Conservation (phyloP, 1,139 yeast species). For the Sugiyamaella neomexicana region DNA sequence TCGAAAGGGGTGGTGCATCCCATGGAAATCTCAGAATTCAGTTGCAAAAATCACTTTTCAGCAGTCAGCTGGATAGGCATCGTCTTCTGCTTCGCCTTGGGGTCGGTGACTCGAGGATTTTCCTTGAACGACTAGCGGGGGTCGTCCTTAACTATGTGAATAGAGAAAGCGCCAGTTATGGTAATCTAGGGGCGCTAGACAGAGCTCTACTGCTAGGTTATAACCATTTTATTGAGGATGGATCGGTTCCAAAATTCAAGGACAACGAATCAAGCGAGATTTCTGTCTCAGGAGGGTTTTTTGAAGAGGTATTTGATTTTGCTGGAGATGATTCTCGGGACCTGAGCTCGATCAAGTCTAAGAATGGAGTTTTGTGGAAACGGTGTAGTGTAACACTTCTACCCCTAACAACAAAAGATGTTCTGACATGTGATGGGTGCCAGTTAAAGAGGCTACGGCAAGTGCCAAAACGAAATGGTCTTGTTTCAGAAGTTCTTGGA, state of each 20-base stretch:
- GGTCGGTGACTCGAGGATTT: slow-evolving; percentile 11
- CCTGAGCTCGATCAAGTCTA: slow-evolving; percentile 17
- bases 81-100: slow-evolving; percentile 25
- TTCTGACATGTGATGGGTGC: slow-evolving; percentile 31
- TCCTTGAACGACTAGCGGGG: slow-evolving; percentile 22
- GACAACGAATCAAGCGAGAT: slow-evolving; percentile 12
- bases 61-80: slow-evolving; percentile 16
- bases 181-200: slow-evolving; percentile 15
- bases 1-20: background rate
- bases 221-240: slow-evolving; percentile 25
- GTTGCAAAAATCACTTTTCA: slow-evolving; percentile 13
- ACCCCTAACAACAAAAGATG: slow-evolving; percentile 27
- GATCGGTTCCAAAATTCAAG: slow-evolving; percentile 12
- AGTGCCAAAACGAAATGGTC: slow-evolving; percentile 11
- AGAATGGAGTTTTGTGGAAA: slow-evolving; percentile 26
- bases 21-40: background rate
- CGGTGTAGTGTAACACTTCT: slow-evolving; percentile 31
- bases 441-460: slow-evolving; percentile 24
- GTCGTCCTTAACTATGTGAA: slow-evolving; percentile 7
- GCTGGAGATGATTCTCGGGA: background rate
- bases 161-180: background rate
- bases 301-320: slow-evolving; percentile 29
- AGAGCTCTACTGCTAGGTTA: slow-evolving; percentile 10
- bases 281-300: slow-evolving; percentile 25
- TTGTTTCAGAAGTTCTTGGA: slow-evolving; percentile 23